Base-by-base conservation (phyloP, 768 basidiomycete species). In the Kwoniella heveanensis region DNA sequence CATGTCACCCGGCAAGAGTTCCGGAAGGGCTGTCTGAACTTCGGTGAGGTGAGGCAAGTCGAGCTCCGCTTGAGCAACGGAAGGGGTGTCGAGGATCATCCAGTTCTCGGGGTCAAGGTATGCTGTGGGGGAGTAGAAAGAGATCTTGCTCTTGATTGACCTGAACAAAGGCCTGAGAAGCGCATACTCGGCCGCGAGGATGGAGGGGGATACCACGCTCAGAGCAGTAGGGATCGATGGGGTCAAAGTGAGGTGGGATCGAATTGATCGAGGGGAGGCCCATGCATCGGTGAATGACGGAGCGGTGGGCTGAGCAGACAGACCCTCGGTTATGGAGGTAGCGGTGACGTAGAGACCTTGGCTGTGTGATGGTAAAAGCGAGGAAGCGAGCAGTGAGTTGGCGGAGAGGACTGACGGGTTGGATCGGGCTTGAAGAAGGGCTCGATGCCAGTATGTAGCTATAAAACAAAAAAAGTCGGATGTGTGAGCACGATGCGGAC, bases 31-130 rank as follows among this genome's bases (percentile, higher is more conserved):
- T 13, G 57, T 54, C 8, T 51, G 26, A 4, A 60, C 53, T 13
- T 44, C 57, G 21, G 39, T 22, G 9, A 77, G 27, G 54, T 77
- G 72, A 0, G 73, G 71, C 4, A 67, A 44, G 51, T 70, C 57
- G 27, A 48, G 10, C 17, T 54, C 52, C 17, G 1, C 22, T 47
- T 44, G 44, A 32, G 64, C 17, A 13, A 26, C 55, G 12, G 51
- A 53, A 21, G 60, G 26, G 21, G 57, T 21, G 22, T 58, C 62
- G 29, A 64, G n/a, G 6, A 76, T 37, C 3, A n/a, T 24, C 75
- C 75, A 77, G 54, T 77, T 77, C 46, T 60, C 56, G 1, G 66
- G 51, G 26, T 63, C 50, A 39, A 77, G 68, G 53, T 77, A 77
- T 5, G 30, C 69, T 17, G 60, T 24, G 19, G 59, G 17, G 22